Conservation (phyloP, 2,329 filamentous ascomycete genomes). For the Nannizzia gypsea region DNA sequence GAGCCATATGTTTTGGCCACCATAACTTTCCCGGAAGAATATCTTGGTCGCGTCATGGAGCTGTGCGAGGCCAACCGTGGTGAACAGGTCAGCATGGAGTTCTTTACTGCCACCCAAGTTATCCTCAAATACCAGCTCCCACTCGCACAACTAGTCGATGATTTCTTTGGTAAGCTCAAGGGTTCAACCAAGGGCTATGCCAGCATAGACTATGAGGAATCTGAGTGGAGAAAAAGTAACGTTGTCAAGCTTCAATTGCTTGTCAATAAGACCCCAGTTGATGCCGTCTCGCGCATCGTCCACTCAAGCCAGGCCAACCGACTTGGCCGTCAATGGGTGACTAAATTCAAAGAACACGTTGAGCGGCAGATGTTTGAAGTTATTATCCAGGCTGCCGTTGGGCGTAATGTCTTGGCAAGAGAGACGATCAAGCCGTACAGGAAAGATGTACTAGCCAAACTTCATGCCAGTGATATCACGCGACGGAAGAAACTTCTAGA, state of each 20-base stretch:
- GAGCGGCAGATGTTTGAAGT: constrained; percentile 96
- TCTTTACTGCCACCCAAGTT: constrained; percentile 84
- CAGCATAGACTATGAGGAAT: constrained; percentile 91
- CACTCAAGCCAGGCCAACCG: constrained; percentile 71
- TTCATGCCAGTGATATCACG: constrained; percentile 81
- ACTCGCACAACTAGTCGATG: constrained; percentile 80
- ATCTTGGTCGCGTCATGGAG: constrained; percentile 87
- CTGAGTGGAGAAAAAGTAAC: constrained; percentile 67
- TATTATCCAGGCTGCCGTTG: constrained; percentile 81
- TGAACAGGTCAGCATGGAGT: constrained; percentile 74
- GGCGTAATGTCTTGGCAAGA: constrained; percentile 69
- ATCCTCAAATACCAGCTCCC: constrained; percentile 89
- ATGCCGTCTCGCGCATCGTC: constrained; percentile 84
- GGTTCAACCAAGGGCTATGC: constrained; percentile 90
- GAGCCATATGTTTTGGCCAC: constrained; percentile 72
- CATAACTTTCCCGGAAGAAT: constrained; percentile 84
- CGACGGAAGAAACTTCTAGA: constrained; percentile 77
- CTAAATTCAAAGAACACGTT: constrained; percentile 93
- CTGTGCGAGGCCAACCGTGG: constrained; percentile 84
- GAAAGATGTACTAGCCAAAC: constrained; percentile 85
- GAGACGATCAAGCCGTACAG: constrained; percentile 94
- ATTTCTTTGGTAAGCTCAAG: constrained; percentile 95
- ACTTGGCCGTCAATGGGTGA: constrained; percentile 76
- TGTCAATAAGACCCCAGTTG: constrained; percentile 86
- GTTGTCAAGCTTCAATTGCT: constrained; percentile 84